A percentile compares a stretch with the other conserved stretches of the same genome.
Conservation (phyloP, 106 monocot genomes). For the Amphibolis antarctica region DNA sequence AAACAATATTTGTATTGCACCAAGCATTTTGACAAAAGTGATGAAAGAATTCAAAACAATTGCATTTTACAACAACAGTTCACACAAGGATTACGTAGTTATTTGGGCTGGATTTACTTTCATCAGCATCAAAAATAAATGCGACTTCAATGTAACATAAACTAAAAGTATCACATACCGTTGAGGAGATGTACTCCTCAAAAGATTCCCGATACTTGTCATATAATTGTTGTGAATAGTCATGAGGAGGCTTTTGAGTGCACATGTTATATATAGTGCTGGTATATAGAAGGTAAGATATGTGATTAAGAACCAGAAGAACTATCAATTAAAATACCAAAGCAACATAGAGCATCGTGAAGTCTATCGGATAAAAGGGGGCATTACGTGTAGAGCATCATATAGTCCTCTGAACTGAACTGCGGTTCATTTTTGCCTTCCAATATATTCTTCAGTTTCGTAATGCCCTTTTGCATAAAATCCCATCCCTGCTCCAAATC, state of each 20-base stretch:
- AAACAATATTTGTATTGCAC: too few species aligned
- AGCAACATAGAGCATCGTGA: neutral
- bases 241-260: slow-evolving; percentile 81
- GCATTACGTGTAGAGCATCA: slow-evolving; percentile 88
- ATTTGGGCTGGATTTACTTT: neutral
- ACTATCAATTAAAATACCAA: neutral
- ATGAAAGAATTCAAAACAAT: too few species aligned
- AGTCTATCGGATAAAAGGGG: neutral
- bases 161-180: slow-evolving; percentile 17
- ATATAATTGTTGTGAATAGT: slow-evolving; percentile 87
- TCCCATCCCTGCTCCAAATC: slow-evolving; percentile 90
- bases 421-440: slow-evolving; percentile 57
- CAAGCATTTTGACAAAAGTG: too few species aligned
- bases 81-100: too few species aligned
- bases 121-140: neutral
- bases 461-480: slow-evolving; percentile 87
- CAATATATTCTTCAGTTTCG: slow-evolving; percentile 78
- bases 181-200: slow-evolving; percentile 62
- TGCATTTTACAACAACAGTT: too few species aligned
- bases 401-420: slow-evolving; percentile 69
- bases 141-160: neutral
- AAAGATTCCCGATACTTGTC: slow-evolving; percentile 62
- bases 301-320: neutral
- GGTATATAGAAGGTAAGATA: slow-evolving; percentile 1
- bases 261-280: slow-evolving; percentile 95